Evolutionary conservation across 805 yeast genomes (phyloP).

Genomic region (Ogataea pilisensis): DNA sequence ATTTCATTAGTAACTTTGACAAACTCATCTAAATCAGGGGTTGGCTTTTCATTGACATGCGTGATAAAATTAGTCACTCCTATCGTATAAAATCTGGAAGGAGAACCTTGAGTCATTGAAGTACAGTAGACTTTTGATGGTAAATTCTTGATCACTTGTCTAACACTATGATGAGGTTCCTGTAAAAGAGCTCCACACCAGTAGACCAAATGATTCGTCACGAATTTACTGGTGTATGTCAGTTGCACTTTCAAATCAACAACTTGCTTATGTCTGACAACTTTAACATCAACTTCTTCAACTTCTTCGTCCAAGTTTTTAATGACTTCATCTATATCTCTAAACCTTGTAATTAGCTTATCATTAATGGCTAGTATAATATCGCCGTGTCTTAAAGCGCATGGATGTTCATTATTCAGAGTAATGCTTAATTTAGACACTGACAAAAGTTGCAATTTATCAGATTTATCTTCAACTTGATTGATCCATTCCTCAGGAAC

Average conservation of each 20-base stretch:
- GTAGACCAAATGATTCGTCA: slow-evolving; percentile 62
- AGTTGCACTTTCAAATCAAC: slow-evolving; percentile 62
- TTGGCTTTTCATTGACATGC: slow-evolving; percentile 75
- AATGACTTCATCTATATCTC: slow-evolving; percentile 55
- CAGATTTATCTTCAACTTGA: slow-evolving; percentile 52
- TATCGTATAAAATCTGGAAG: slow-evolving; percentile 78
- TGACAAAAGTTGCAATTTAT: slow-evolving; percentile 67
- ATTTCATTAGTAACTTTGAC: slow-evolving; percentile 61
- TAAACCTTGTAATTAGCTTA: slow-evolving; percentile 56
- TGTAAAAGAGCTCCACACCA: slow-evolving; percentile 88
- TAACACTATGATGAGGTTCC: slow-evolving; percentile 88
- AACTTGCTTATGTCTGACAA: slow-evolving; percentile 69
- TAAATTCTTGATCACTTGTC: slow-evolving; percentile 71
- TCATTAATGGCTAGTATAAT: slow-evolving; percentile 69
- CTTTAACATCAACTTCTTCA: slow-evolving; percentile 45
- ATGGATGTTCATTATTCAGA: slow-evolving; percentile 24
- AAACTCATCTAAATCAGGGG: slow-evolving; percentile 67
- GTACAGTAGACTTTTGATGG: slow-evolving; percentile 87
- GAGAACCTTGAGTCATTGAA: slow-evolving; percentile 73
- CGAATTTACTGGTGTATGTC: slow-evolving; percentile 49
- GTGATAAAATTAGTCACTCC: slow-evolving; percentile 81
- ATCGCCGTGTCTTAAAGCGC: slow-evolving; percentile 60
- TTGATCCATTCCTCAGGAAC: slow-evolving; percentile 81
- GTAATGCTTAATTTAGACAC: slow-evolving; percentile 56
- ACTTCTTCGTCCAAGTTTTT: slow-evolving; percentile 32